phyloP scores from a whole-genome alignment of 495 filamentous ascomycete genomes.

The Podospora sp. region DNA sequence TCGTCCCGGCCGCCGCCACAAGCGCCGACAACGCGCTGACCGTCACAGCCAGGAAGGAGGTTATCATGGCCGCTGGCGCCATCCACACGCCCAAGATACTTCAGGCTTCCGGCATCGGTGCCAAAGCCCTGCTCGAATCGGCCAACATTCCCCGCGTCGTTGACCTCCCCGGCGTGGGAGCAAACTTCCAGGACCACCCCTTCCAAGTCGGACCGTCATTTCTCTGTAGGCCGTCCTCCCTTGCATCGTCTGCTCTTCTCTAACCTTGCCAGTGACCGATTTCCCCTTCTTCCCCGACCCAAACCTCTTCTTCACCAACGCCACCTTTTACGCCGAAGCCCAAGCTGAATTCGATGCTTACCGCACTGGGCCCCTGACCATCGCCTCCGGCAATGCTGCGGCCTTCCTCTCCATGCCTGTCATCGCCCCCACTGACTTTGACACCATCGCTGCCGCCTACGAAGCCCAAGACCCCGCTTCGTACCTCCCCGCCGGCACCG shows the following conservation, averaged over 20 bases:
- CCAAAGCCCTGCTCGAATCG: conserved; percentile 41
- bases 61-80: conserved; percentile 56
- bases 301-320: conserved; percentile 26
- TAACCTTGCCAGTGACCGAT: no score
- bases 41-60: conserved; percentile 50
- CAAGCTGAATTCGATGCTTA: conserved; percentile 9
- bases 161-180: conserved; percentile 56
- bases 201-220: not conserved
- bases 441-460: conserved; percentile 30
- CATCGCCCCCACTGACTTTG: conserved; percentile 9
- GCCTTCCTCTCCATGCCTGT: not conserved
- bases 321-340: conserved; percentile 29
- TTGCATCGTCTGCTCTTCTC: no score
- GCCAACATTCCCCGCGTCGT: conserved; percentile 44
- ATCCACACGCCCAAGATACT: conserved; percentile 57
- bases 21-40: not conserved
- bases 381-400: not conserved
- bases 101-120: conserved; percentile 54
- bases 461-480: conserved; percentile 37
- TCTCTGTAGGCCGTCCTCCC: no score
- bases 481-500: conserved; percentile 42
- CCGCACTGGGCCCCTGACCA: not conserved
- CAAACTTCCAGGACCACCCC: conserved; percentile 59
- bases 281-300: not conserved
- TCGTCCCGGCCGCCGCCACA: conserved; percentile 13